Evolutionary conservation across 176 grass and related monocot species (phyloP).

Genomic region (Guadua angustifolia): DNA sequence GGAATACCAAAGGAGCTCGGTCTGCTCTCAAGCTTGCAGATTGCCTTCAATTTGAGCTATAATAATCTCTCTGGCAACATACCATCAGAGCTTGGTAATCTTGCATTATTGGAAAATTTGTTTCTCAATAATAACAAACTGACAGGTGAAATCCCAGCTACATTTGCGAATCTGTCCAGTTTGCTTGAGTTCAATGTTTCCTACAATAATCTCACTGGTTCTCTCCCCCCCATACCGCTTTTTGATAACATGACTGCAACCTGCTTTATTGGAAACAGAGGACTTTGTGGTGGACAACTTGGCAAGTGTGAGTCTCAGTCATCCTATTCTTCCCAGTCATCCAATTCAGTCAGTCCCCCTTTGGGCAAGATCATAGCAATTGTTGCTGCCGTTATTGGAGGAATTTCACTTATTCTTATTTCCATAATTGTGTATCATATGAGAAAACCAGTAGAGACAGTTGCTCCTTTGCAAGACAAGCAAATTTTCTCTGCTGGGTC

Average conservation of each 20-base stretch:
- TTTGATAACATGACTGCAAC: conserved; percentile 77
- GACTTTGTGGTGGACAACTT: conserved; percentile 91
- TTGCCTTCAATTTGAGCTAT: conserved; percentile 94
- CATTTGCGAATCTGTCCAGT: conserved; percentile 91
- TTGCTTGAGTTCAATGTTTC: conserved; percentile 91
- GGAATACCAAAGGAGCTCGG: conserved; percentile 88
- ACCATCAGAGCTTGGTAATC: conserved; percentile 90
- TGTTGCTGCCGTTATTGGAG: conserved; percentile 85
- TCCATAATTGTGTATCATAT: conserved; percentile 78
- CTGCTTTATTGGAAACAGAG: conserved; percentile 91
- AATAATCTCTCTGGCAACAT: conserved; percentile 78
- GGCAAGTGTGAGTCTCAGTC: conserved; percentile 65
- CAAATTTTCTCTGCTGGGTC: conserved; percentile 52
- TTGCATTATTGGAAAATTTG: conserved; percentile 77
- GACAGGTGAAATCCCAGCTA: conserved; percentile 86
- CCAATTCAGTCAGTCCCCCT: conserved; percentile 41
- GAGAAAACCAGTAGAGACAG: conserved; percentile 86
- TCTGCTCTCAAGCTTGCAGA: conserved; percentile 84
- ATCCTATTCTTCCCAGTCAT: conserved; percentile 41
- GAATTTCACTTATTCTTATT: conserved; percentile 95
- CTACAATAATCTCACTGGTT: conserved; percentile 84
- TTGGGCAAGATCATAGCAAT: conserved; percentile 87
- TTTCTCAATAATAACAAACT: conserved; percentile 87
- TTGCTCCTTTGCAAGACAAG: conserved; percentile 86
- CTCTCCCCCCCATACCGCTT: conserved; percentile 66